phyloP scores from a whole-genome alignment of 306 rosid species.

The Vigna hirtella region DNA sequence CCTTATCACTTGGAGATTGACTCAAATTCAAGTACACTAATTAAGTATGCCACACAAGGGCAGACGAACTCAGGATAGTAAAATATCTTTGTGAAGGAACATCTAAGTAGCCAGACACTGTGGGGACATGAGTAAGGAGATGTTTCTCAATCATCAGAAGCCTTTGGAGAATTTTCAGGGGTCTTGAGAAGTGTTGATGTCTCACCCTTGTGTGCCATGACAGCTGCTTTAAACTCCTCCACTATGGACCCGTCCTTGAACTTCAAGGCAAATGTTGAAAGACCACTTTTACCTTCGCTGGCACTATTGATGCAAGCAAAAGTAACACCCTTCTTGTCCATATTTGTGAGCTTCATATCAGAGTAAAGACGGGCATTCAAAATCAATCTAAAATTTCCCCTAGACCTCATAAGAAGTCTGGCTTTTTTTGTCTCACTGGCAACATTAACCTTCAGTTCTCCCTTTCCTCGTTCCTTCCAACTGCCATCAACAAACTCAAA shows the following conservation, averaged over 20 bases:
- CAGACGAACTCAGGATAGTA: conserved; percentile 46
- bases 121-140: neutral
- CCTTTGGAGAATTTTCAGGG: conserved; percentile 89
- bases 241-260: conserved; percentile 81
- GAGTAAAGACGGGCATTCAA: conserved; percentile 89
- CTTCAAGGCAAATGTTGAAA: conserved; percentile 89
- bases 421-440: conserved; percentile 64
- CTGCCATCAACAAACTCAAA: conserved; percentile 79
- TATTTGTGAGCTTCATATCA: conserved; percentile 83
- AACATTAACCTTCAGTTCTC: conserved; percentile 83
- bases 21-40: conserved; percentile 54
- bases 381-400: conserved; percentile 83
- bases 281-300: conserved; percentile 70
- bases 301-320: conserved; percentile 94
- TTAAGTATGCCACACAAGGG: conserved; percentile 55
- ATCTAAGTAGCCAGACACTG: conserved; percentile 32
- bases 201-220: conserved; percentile 69
- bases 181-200: conserved; percentile 63
- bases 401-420: conserved; percentile 84
- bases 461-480: conserved; percentile 99
- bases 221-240: conserved; percentile 75
- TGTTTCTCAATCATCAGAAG: conserved; percentile 57
- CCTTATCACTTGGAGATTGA: conserved; percentile 46
- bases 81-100: conserved; percentile 36
- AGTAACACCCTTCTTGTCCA: conserved; percentile 93